phyloP scores from a whole-genome alignment of 2,329 filamentous ascomycete species.

The Aureobasidium sp. region DNA sequence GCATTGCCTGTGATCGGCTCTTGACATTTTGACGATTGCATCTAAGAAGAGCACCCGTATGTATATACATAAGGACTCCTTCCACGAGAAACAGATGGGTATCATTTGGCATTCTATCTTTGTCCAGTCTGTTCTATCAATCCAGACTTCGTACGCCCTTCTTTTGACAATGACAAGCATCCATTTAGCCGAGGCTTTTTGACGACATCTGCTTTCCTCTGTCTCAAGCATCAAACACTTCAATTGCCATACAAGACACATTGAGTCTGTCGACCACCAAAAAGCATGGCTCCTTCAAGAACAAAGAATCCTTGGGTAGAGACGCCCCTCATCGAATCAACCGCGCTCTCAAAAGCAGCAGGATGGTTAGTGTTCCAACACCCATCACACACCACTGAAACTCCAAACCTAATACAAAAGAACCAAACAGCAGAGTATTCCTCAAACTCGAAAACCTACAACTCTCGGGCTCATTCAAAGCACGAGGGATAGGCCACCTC shows the following conservation, averaged over 20 bases:
- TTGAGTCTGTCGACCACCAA: no score
- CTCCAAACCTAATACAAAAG: not conserved
- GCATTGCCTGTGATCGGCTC: not conserved
- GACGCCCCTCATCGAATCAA: slow-evolving; percentile 64
- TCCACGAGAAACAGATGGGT: not conserved
- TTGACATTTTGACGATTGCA: no score
- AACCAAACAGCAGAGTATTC: slow-evolving; percentile 58
- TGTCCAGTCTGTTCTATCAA: not conserved
- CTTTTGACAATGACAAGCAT: not conserved
- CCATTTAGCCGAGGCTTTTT: slow-evolving; percentile 2
- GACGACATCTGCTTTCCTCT: not conserved
- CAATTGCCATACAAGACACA: not conserved
- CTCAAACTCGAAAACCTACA: slow-evolving; percentile 83
- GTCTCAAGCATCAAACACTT: not conserved
- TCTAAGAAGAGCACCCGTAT: not conserved
- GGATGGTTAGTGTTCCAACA: slow-evolving; percentile 57
- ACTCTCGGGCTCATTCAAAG: slow-evolving; percentile 77
- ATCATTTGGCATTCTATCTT: no score
- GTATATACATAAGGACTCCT: not conserved
- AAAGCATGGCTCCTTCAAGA: not conserved
- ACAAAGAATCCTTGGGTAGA: slow-evolving; percentile 54
- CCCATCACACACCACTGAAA: not conserved
- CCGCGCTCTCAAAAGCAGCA: slow-evolving; percentile 58
- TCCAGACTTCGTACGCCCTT: not conserved
- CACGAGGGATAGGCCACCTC: slow-evolving; percentile 64